phyloP scores from a whole-genome alignment of 371 early-diverging fungal genomes.

The Mortierella sp. region DNA sequence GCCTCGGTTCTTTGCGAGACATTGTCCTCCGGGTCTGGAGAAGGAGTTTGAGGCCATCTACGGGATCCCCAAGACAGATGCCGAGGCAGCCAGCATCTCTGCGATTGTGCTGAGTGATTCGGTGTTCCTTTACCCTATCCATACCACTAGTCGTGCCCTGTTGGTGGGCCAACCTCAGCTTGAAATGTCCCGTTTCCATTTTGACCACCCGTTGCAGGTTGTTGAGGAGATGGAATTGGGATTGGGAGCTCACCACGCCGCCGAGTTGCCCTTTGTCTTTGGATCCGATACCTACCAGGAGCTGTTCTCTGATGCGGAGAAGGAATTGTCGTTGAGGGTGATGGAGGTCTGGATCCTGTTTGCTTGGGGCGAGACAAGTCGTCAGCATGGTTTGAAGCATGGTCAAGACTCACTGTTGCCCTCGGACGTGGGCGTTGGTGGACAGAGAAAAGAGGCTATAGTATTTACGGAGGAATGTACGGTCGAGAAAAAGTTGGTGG shows the following conservation, averaged over 20 bases:
- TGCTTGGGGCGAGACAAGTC: constrained; percentile 52
- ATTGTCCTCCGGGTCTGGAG: constrained; percentile 52
- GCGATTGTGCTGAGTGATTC: constrained; percentile 46
- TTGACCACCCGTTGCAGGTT: constrained; percentile 45
- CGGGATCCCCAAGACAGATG: constrained; percentile 46
- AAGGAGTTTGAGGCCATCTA: constrained; percentile 52
- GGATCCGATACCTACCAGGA: constrained; percentile 27
- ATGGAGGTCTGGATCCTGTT: constrained; percentile 50
- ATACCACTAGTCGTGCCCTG: constrained; percentile 37
- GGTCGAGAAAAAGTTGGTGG: constrained; percentile 47
- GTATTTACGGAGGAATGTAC: constrained; percentile 53
- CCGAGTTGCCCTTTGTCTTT: constrained; percentile 52
- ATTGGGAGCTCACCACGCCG: constrained; percentile 53
- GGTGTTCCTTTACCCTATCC: constrained; percentile 51
- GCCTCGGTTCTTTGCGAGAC: constrained; percentile 42
- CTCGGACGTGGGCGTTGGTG: constrained; percentile 40
- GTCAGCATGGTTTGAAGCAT: constrained; percentile 29
- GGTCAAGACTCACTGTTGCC: constrained; percentile 43
- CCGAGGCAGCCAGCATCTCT: constrained; percentile 42
- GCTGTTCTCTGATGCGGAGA: constrained; percentile 42
- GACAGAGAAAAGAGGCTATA: constrained; percentile 40
- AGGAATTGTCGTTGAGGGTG: constrained; percentile 27
- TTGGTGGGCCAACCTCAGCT: constrained; percentile 1
- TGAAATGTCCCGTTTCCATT: constrained; percentile 49
- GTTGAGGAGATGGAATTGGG: constrained; percentile 47